Evolutionary conservation across 177 flowering plant genomes (phyloP), one percentile per base, ranked within the genome.

Genomic region (Vitis hybrid): DNA sequence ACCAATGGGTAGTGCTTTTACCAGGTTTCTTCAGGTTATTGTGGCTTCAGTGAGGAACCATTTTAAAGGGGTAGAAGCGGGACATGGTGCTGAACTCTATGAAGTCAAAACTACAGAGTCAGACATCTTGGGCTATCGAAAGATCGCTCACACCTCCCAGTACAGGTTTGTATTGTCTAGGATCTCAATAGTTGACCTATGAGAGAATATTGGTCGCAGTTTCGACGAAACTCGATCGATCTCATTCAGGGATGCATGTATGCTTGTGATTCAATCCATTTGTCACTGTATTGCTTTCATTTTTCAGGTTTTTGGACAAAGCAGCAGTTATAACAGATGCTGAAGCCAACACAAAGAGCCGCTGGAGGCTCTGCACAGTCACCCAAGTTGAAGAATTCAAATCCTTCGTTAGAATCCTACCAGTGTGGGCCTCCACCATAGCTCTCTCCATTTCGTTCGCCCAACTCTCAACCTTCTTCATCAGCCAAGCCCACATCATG

Each of bases 381-480:
- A 89, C 91, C 1, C 93, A 92, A 81, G 92, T 90, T 0, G 93
- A 92, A 73, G 93, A 90, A 70, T 73, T 85, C 67, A 92, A 92
- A 61, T 80, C 72, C 66, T 79, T 87, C 66, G 13, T 87, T 2
- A 62, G 91, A 68, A 67, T 88, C 19, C 80, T 90, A 10, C 95
- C 95, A 0, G 59, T 91, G 0, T 88, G 91, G 90, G 91, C 88
- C 6, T 75, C 89, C 50, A 89, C 92, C 46, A 87, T 90, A 14
- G 91, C 88, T 0, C 81, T 89, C 21, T 62, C 90, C 58, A 74
- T 87, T 70, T 82, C 91, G 4, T 85, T 84, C 64, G 65, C 92
- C 1, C 94, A 88, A 52, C 70, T 85, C 74, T 81, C 87, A 14
- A 88, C 93, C 61, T 87, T 88, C 82, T 90, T 87, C 87, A 15